Base-by-base conservation (phyloP, 352 stramenopile genomes). In the Phytophthora vignae region DNA sequence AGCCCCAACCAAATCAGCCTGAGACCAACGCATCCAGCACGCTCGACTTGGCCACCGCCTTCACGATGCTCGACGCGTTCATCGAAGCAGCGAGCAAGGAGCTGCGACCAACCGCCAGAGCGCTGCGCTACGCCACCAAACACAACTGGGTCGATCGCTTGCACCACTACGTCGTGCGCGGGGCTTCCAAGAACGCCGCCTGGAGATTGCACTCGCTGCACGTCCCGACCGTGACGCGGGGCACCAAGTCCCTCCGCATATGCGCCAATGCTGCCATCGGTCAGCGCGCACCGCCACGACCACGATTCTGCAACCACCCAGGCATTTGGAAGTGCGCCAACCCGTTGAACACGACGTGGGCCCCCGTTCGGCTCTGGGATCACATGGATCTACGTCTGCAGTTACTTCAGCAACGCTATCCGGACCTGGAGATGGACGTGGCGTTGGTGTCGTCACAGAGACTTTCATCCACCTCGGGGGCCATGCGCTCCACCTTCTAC, bases 141-240 rank as follows among this genome's bases (percentile, higher is more conserved):
- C 78, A 77, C 22, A 71, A 67, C 6, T 84, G 79, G 79, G 61
- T 86, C 49, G 79, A 86, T 14, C 74, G 76, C 0, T n/a, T 86
- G 4, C 68, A 86, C 46, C 79, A 84, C 12, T 75, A 67, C 25
- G 2, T 84, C n/a, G 33, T 73, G 12, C 54, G 62, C 14, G 60
- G 46, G 2, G 50, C 69, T 17, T n/a, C 49, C 14, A 73, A 71
- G 33, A 75, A 71, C 10, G 21, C 55, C 0, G 59, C 67, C 4
- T 70, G 65, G 64, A 77, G 78, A 21, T 40, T 69, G 21, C 68
- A 82, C 38, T 74, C 60, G 6, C 59, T 86, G 1, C 76, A 82
- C 49, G n/a, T 73, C 1, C 17, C 68, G 19, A 38, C 10, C 31
- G 61, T 64, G 12, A 60, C 38, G 22, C 31, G 19, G 12, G 15